Conservation (phyloP, 257 asterid genomes). For the Solanum stenotomum region DNA sequence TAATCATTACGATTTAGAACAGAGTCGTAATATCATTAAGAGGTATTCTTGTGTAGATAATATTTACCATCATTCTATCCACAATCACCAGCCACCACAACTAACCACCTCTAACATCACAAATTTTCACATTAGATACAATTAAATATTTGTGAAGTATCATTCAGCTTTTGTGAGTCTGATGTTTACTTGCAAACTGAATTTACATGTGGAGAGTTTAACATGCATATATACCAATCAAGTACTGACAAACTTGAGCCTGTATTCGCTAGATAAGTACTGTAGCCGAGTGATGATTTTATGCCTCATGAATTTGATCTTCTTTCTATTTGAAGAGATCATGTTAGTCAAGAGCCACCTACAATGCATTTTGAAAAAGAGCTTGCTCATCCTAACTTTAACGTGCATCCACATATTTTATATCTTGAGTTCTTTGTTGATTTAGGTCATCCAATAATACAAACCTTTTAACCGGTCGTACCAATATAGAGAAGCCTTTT, state of each 20-base stretch:
- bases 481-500: not conserved
- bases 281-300: no score
- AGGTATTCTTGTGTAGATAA: not conserved
- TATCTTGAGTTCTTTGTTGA: not conserved
- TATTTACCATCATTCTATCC: no score
- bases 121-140: not conserved
- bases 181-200: not conserved
- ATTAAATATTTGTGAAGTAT: not conserved
- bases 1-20: not conserved
- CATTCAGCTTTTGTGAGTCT: not conserved
- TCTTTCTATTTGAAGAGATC: not conserved
- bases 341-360: not conserved
- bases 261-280: no score
- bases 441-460: not conserved
- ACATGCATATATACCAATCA: no score
- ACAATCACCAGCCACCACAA: not conserved
- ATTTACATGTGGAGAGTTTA: no score
- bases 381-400: not conserved
- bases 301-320: not conserved
- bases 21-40: no score
- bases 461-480: no score
- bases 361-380: not conserved
- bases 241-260: no score
- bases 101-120: not conserved
- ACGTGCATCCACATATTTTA: not conserved